Conservation (phyloP, 2,329 filamentous ascomycete genomes). For the Aureobasidium melanogenum region DNA sequence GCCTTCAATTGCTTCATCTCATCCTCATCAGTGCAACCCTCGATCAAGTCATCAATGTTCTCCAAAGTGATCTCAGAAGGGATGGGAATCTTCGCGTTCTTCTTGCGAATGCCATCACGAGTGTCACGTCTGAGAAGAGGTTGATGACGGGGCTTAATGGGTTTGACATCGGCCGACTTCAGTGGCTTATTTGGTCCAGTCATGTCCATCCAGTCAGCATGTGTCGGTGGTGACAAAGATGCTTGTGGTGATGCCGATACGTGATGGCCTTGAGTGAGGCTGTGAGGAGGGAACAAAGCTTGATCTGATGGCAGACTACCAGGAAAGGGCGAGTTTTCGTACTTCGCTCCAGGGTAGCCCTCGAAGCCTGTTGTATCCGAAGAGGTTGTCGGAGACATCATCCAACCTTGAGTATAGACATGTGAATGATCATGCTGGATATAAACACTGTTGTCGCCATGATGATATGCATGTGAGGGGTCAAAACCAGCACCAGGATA, state of each 20-base stretch:
- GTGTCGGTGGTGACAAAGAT: constrained; percentile 54
- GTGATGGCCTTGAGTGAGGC: constrained; percentile 41
- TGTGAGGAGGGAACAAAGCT: constrained; percentile 29
- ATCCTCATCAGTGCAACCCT: constrained; percentile 77
- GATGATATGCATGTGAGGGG: constrained; percentile 6
- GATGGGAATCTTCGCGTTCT: constrained; percentile 97
- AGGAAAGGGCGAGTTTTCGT: constrained; percentile 36
- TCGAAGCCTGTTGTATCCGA: constrained; percentile 67
- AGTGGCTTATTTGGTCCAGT: constrained; percentile 37
- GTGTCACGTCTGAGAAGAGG: constrained; percentile 50
- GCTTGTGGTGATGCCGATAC: constrained; percentile 43
- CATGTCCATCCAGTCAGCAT: constrained; percentile 49
- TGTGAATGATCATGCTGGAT: neutral
- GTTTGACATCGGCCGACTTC: constrained; percentile 33
- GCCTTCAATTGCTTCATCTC: constrained; percentile 98
- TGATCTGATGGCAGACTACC: constrained; percentile 31
- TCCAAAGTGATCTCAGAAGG: constrained; percentile 84
- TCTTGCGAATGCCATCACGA: constrained; percentile 88
- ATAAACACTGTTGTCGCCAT: constrained; percentile 6
- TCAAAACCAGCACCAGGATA: constrained; percentile 15
- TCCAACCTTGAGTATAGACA: constrained; percentile 10
- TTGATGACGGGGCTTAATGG: constrained; percentile 44
- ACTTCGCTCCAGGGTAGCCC: constrained; percentile 49
- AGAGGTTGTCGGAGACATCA: constrained; percentile 47
- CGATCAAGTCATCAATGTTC: constrained; percentile 92